Conservation (phyloP, 2,329 filamentous ascomycete genomes). For the Pezicula radicicola region DNA sequence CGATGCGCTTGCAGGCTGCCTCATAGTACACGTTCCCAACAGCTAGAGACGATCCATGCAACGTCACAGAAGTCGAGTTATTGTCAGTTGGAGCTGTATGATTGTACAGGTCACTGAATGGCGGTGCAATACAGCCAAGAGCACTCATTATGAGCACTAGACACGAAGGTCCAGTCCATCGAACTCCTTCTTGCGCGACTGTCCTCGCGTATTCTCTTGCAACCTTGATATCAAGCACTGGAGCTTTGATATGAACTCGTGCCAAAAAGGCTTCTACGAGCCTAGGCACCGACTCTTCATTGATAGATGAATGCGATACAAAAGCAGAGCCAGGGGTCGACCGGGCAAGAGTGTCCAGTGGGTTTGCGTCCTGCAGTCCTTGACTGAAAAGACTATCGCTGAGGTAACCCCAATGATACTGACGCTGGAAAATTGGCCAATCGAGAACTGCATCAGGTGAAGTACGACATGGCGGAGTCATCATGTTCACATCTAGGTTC, state of each 20-base stretch:
- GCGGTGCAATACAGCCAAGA: slow-evolving; percentile 25
- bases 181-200: slow-evolving; percentile 23
- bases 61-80: neutral
- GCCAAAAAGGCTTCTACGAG: slow-evolving; percentile 29
- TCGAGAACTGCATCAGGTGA: neutral
- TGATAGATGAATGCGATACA: slow-evolving; percentile 2
- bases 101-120: slow-evolving; percentile 16
- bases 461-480: neutral
- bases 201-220: slow-evolving; percentile 20
- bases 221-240: slow-evolving; percentile 29
- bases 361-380: neutral
- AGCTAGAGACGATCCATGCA: slow-evolving; percentile 9
- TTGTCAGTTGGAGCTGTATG: neutral
- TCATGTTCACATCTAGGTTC: neutral
- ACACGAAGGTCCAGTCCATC: slow-evolving; percentile 30
- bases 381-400: neutral
- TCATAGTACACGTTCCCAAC: slow-evolving; percentile 27
- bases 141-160: slow-evolving; percentile 30
- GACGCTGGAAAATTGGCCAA: neutral
- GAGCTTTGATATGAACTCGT: slow-evolving; percentile 34
- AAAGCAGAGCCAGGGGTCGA: neutral
- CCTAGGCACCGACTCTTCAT: slow-evolving; percentile 24
- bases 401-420: neutral
- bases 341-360: neutral
- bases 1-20: slow-evolving; percentile 27